phyloP scores from a whole-genome alignment of 257 asterid genomes.

The Solanum neorickii region DNA sequence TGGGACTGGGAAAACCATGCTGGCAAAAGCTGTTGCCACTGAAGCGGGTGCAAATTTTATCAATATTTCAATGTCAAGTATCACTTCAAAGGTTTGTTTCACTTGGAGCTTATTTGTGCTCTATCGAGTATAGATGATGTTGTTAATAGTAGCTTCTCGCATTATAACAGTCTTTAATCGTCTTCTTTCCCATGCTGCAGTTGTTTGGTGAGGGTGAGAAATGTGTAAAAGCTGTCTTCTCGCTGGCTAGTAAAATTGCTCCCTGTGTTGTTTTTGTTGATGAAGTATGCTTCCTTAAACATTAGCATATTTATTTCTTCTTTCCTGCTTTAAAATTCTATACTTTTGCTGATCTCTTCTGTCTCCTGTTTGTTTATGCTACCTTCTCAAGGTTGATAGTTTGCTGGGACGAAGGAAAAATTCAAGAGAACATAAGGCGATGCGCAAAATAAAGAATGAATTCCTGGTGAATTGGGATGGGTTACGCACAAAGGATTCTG shows the following conservation, averaged over 20 bases:
- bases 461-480: slow-evolving; percentile 96
- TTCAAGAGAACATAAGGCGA: slow-evolving; percentile 87
- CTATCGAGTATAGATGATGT: background rate
- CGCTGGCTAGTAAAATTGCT: slow-evolving; percentile 81
- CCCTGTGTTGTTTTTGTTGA: slow-evolving; percentile 86
- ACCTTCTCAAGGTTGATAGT: slow-evolving; percentile 65
- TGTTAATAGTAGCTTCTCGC: background rate
- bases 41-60: slow-evolving; percentile 91
- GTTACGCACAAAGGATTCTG: slow-evolving; percentile 75
- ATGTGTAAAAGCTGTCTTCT: slow-evolving; percentile 79
- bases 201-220: slow-evolving; percentile 98
- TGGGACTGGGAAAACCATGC: slow-evolving; percentile 91
- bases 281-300: slow-evolving; percentile 38
- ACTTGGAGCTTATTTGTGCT: background rate
- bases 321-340: background rate
- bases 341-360: background rate
- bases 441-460: slow-evolving; percentile 97
- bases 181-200: slow-evolving; percentile 23
- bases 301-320: background rate
- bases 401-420: slow-evolving; percentile 84
- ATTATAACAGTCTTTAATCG: background rate
- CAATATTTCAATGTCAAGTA: slow-evolving; percentile 86
- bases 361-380: background rate
- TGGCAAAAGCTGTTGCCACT: slow-evolving; percentile 87
- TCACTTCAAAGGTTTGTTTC: slow-evolving; percentile 57